phyloP scores from a whole-genome alignment of 108 stramenopile genomes.

The Craspedostauros australis region DNA sequence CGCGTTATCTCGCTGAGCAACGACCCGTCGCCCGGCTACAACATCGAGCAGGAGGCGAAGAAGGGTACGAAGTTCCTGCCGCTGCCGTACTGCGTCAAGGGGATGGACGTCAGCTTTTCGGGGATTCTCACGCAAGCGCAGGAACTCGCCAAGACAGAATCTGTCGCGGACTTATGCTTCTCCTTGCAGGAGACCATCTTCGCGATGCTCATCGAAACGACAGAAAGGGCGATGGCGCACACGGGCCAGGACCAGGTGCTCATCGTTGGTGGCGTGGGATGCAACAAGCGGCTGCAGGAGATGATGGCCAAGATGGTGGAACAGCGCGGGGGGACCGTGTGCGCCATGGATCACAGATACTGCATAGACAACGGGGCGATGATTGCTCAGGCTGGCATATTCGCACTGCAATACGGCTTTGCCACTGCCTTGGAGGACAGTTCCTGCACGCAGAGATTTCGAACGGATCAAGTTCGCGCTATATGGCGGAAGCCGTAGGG shows the following conservation, averaged over 20 bases:
- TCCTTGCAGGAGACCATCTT: conserved; percentile 98
- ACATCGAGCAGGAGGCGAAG: conserved; percentile 96
- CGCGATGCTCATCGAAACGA: conserved; percentile 99
- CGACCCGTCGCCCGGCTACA: conserved; percentile 97
- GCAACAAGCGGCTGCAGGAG: conserved; percentile 94
- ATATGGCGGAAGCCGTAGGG: conserved; percentile 74
- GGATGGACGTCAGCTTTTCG: conserved; percentile 97
- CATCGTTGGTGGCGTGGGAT: conserved; percentile 99
- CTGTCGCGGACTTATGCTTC: conserved; percentile 90
- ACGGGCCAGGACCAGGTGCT: conserved; percentile 85
- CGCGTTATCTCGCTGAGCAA: conserved; percentile 90
- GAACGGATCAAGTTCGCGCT: conserved; percentile 90
- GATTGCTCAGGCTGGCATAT: conserved; percentile 99
- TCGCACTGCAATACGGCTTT: conserved; percentile 88
- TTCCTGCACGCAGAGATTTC: conserved; percentile 89
- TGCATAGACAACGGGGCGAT: conserved; percentile 99
- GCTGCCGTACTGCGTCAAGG: conserved; percentile 98
- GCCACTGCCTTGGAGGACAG: conserved; percentile 78
- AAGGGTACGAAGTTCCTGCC: conserved; percentile 56
- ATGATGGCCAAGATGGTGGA: conserved; percentile 96
- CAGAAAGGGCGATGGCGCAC: conserved; percentile 99
- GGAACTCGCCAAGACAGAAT: conserved; percentile 48
- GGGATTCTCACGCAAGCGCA: conserved; percentile 57
- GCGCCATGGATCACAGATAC: conserved; percentile 98
- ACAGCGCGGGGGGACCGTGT: conserved; percentile 87